Base-by-base conservation (phyloP, 1,284 basidiomycete species). In the Exsudoporus floridanus region DNA sequence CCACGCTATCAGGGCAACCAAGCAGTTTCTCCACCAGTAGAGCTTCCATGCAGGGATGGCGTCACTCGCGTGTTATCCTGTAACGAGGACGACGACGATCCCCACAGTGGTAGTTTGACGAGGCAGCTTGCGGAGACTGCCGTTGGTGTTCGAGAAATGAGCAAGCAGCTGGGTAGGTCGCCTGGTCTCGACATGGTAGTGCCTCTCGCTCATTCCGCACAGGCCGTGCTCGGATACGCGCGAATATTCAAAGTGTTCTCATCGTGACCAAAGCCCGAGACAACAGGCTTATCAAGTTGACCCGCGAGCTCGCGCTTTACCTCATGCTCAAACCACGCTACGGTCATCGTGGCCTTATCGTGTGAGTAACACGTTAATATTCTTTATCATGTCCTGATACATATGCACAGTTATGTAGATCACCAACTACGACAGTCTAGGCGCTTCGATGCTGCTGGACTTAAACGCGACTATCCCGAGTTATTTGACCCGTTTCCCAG, bases 221-320 rank as follows among this genome's bases (percentile, higher is more conserved):
- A 94, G 94, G 94, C 49, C 90, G 95, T 49, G 94, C 95, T 5
- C 83, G 93, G 38, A 93, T 99, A 55, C 87, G 88, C 54, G 90
- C 92, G 5, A 89, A 90, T 64, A 94, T 98, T 55, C 92, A 98
- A 70, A 92, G 84, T 56, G 82, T 99, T 54, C 81, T 99, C 57
- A 95, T 99, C 69, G 91, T 99, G 64, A 99, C 97, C 51, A 99
- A 99, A 74, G 97, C 97, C 30, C 81, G 96, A 50, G 97, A 99
- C 76, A 99, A 99, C 70, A 81, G 93, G 38, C 84, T 99, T 43
- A 98, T 99, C 77, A 88, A 89, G 67, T 82, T 98, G 42, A 99
- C 97, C 0, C 84, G 94, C 44, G 89, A 99, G 67, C 82, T 99
- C 25, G 94, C 96, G 0, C 76, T 97, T n/a, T 96, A 94, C 71